phyloP scores from a whole-genome alignment of 1,284 basidiomycete genomes.

The Ceratobasidium sp. region DNA sequence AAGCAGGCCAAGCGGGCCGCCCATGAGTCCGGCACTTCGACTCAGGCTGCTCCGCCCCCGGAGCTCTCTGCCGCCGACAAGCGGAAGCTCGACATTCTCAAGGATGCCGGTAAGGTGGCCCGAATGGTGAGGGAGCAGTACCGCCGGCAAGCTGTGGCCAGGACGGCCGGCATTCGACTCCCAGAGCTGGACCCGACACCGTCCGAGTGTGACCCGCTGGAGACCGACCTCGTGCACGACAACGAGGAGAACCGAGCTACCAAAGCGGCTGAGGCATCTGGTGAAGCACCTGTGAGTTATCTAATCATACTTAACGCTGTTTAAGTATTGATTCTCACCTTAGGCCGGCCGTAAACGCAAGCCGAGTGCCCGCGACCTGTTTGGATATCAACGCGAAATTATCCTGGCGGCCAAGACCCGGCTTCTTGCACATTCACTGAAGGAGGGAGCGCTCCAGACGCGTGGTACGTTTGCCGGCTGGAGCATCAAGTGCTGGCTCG shows the following conservation, averaged over 20 bases:
- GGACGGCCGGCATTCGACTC: neutral
- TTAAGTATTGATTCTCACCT: constrained; percentile 9
- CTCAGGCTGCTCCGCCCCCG: neutral
- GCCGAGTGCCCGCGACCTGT: constrained; percentile 2
- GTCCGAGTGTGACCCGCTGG: neutral
- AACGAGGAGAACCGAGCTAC: neutral
- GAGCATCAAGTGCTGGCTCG: neutral
- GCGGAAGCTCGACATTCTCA: neutral
- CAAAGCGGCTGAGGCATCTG: neutral
- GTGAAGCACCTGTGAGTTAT: neutral
- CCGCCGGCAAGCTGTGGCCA: neutral
- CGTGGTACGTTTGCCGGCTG: neutral
- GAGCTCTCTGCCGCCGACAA: neutral
- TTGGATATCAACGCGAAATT: neutral
- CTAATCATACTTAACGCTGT: neutral
- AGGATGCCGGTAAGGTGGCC: neutral
- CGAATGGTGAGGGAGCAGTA: neutral
- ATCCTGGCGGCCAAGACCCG: neutral
- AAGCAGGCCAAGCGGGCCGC: neutral
- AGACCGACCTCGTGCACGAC: neutral
- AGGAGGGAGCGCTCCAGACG: neutral
- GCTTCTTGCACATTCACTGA: neutral
- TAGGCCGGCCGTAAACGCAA: neutral
- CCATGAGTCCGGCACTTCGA: neutral
- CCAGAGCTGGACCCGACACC: neutral